These are phyloP conservation scores for Puccinia novopanici DNA, from an alignment of 1,284 basidiomycete species.

Conservation along the genomic window DNA sequence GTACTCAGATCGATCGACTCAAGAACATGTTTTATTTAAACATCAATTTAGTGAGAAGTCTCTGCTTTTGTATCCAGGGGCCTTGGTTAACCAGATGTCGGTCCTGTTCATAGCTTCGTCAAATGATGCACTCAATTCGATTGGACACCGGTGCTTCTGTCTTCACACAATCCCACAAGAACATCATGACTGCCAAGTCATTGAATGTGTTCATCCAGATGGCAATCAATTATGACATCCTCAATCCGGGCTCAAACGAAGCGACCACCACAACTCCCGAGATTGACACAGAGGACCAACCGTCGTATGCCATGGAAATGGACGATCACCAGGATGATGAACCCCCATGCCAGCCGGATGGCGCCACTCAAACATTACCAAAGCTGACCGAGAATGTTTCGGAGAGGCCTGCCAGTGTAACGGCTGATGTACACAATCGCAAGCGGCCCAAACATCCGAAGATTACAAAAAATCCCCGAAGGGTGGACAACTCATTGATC, in stretches of 20 bases:
- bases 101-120: neutral
- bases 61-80: neutral
- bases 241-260: neutral
- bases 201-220: neutral
- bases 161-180: constrained; percentile 5
- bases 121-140: neutral
- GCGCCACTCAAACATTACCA: too few relatives aligned
- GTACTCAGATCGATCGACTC: constrained; percentile 6
- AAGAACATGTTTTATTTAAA: constrained; percentile 13
- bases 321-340: neutral
- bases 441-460: neutral
- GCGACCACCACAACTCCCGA: neutral
- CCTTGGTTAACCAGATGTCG: neutral
- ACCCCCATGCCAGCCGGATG: too few relatives aligned
- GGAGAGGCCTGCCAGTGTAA: too few relatives aligned
- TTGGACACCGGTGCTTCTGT: neutral
- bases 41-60: constrained; percentile 22
- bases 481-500: neutral
- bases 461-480: neutral
- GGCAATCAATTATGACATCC: neutral
- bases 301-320: neutral
- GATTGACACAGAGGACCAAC: too few relatives aligned
- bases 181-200: neutral
- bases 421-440: too few relatives aligned
- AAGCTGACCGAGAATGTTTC: too few relatives aligned